Evolutionary conservation across 768 basidiomycete species (phyloP), one percentile per base, ranked within the genome.

Genomic region (Agaricus blazei): DNA sequence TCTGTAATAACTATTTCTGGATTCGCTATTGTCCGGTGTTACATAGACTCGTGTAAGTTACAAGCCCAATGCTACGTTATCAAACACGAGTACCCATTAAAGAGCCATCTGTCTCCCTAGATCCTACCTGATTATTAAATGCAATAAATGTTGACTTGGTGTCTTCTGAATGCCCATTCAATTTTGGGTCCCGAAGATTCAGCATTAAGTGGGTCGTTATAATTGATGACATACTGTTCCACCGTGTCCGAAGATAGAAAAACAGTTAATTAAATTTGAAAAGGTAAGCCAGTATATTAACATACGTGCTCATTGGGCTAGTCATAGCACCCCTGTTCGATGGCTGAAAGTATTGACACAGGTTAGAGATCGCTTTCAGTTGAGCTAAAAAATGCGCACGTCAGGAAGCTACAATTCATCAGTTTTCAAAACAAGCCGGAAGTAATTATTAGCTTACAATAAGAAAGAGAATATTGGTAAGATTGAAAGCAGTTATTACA

Each of bases 401-500:
- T 34, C 1, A 11, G 34, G 8, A 1, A 34, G 34, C 34, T 34
- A 11, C 34, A 34, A 34, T 31, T 8, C 19, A 19, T 19, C 19
- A 19, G 19, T 19, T 34, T 34, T 34, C 34, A 34, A 34, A 11
- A 34, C 7, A 11, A 19, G 19, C 19, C 19, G 34, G 11, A 34
- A 34, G 11, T 34, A 34, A 34, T 8, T 34, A 34, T 34, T 1
- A 34, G 11, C 63, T 19, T 46, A 64, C 62, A 31, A 47, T 34
- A 27, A 62, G 57, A 36, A 53, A 45, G 9, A 59, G 4, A 5
- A 65, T 51, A 23, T 62, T 60, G 1, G 58, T 55, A 4, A 56
- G 41, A 37, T 42, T 54, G 2, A 31, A 29, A 41, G 26, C 26
- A 15, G 31, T 42, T 42, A 52, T 43, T 3, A 23, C 42, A 36